phyloP scores from a whole-genome alignment of 306 rosid species.

The Lablab purpureus region DNA sequence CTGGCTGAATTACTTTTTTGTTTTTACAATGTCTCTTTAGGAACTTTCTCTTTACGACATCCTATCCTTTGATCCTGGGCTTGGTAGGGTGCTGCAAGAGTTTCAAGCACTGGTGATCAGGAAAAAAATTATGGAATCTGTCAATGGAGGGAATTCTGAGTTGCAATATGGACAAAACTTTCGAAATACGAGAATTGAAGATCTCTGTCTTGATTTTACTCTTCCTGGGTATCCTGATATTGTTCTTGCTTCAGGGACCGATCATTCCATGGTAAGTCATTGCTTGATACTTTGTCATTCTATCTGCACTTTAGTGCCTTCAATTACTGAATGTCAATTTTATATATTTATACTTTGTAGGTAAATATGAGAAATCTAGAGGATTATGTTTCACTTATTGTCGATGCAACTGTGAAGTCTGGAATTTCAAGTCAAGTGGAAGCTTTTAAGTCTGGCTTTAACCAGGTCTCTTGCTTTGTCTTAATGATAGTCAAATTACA shows the following conservation, averaged over 20 bases:
- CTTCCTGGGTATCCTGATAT: conserved; percentile 95
- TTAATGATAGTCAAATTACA: conserved; percentile 34
- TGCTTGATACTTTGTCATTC: conserved; percentile 32
- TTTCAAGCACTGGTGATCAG: conserved; percentile 80
- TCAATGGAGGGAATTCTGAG: conserved; percentile 51
- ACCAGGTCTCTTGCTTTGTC: conserved; percentile 64
- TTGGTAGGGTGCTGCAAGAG: conserved; percentile 81
- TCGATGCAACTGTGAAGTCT: conserved; percentile 75
- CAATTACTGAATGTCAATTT: conserved; percentile 14
- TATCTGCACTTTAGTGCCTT: conserved; percentile 35
- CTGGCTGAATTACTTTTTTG: conserved; percentile 37
- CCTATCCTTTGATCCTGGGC: conserved; percentile 83
- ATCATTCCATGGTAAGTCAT: conserved; percentile 63
- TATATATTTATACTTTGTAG: conserved; percentile 51
- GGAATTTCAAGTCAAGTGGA: conserved; percentile 94
- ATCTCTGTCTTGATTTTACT: conserved; percentile 93
- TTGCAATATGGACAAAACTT: conserved; percentile 55
- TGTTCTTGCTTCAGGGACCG: conserved; percentile 64
- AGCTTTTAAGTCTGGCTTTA: conserved; percentile 91
- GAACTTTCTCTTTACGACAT: conserved; percentile 85
- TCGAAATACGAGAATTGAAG: conserved; percentile 74
- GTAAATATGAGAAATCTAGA: conserved; percentile 81
- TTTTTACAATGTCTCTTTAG: conserved; percentile 50
- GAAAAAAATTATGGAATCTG: conserved; percentile 57
- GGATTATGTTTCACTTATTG: conserved; percentile 72